Evolutionary conservation across 2,329 filamentous ascomycete genomes (phyloP), one percentile per base, ranked within the genome.

Genomic region (Neofusicoccum cordaticola): DNA sequence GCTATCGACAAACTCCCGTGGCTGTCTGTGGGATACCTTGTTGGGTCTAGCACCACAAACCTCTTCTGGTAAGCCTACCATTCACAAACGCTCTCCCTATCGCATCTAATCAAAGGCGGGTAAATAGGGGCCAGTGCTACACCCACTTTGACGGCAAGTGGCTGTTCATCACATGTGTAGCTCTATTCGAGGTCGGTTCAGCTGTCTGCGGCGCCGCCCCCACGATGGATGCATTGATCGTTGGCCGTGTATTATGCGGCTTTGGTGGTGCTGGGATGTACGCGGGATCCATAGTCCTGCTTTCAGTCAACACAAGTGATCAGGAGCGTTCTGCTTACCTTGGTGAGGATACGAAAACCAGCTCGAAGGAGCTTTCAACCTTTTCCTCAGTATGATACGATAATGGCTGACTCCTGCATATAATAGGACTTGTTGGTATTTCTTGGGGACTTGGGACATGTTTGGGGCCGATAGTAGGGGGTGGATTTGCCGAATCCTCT

Each of bases 141-240:
- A 74, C 71, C 0, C 71, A 75, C 1, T 84, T 83, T 69, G 74
- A 83, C 52, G 73, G 75, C 3, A 85, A 84, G 68, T 80, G 73
- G 74, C 64, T 81, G 12, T 58, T 31, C 62, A 60, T 73, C 52
- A 34, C 51, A 11, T 66, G 57, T 13, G 51, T 73, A 37, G 27
- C 71, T 17, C 8, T 71, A 4, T 75, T 76, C 62, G 67, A 69
- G 62, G 63, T 63, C 8, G 73, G 69, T 19, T 75, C 70, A 7
- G 77, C 79, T 0, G 52, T 82, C 0, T 83, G 81, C 63, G 82
- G 81, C 6, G 58, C 42, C 39, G 80, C 71, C 0, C 78, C 78
- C 0, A 78, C 66, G 19, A 81, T 82, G 73, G 69, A 79, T 64
- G 79, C 79, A 19, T 67, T 85, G 13, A 85, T 86, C 63, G 66